Evolutionary conservation across 2,329 filamentous ascomycete genomes (phyloP), one percentile per base, ranked within the genome.

Genomic region (Colletotrichum camelliae): DNA sequence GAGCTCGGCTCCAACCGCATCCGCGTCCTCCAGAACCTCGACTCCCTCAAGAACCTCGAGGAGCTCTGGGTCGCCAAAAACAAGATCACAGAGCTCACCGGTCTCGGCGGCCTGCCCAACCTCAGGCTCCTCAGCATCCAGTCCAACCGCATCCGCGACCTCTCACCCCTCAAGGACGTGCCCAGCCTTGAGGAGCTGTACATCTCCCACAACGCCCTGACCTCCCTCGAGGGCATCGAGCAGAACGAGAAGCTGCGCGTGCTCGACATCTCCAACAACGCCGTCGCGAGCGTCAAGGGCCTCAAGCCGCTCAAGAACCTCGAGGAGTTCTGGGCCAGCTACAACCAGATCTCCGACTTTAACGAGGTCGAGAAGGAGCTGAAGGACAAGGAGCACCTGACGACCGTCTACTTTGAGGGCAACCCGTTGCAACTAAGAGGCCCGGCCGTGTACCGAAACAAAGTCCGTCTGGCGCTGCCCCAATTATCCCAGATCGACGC

Each of bases 21-120:
- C 82, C 91, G 95, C 75, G 94, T 96, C 83, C 96, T 99, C 72
- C 90, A 96, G 81, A 97, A 97, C 76, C 89, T 99, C 37, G 94
- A 97, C 55, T 90, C 91, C 3, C 87, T 98, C 61, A 90, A 89
- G n/a, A 90, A 90, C 9, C 86, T 99, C n/a, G 93, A 97, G 83
- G 93, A 98, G 83, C 89, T 98, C 18, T 98, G 96, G 96, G 87
- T 98, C 21, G 97, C 95, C 74, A 98, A 98, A 89, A 98, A 98
- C 87, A 98, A 98, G 83, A 98, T 99, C 80, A 94, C 94, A 0
- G 91, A 96, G 81, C 92, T 98, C 77, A 92, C 91, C 78, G 94
- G 95, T 68, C 90, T 98, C 18, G 89, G 89, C n/a, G 90, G 91
- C 1, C 89, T 99, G 33, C 89, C 92, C 10, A 96, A 94, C 79